Evolutionary conservation across 495 filamentous ascomycete genomes (phyloP), one percentile per base, ranked within the genome.

Genomic region (Neurospora tetraspora): DNA sequence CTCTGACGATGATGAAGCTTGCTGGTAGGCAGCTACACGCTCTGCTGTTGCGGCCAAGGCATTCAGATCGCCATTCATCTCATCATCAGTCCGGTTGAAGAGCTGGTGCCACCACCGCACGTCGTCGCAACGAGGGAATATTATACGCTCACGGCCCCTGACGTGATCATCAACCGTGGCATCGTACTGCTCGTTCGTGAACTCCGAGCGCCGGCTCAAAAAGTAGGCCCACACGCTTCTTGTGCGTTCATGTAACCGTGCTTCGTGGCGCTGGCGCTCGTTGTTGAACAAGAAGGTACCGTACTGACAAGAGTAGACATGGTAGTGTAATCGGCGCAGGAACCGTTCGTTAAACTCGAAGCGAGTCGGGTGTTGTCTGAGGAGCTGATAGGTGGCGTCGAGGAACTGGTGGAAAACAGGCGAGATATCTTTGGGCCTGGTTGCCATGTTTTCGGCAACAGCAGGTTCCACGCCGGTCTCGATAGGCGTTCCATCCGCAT

Each of bases 261-360:
- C 86, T n/a, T 97, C 93, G 20, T 89, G 81, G 0, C 96, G 91
- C 76, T 97, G 91, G 75, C 94, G 95, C 77, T 99, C 96, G 75
- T 89, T 95, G 83, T 99, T 97, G 82, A 91, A 97, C 45, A 99
- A 85, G 79, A 99, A 99, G 1, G 94, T 97, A 59, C 96, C 96
- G 74, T 97, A 99, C 78, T 99, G 96, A 73, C 95, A 97, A 4
- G 94, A 93, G 76, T 98, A 96, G 2, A 97, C 88, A 77, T 99
- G 96, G 77, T 98, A 99, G 6, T 98, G 86, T 5, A 99, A 81
- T 11, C 96, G 89, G 5, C 94, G 88, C 11, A 99, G 86, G 79
- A 99, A 98, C 2, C 95, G 90, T 78, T 98, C 96, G 74, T 97
- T 98, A 83, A 94, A 99, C 77, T 99, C 95, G 78, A 99, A 99